Evolutionary conservation across 2,329 filamentous ascomycete genomes (phyloP).

Genomic region (Penicillium decumbens): DNA sequence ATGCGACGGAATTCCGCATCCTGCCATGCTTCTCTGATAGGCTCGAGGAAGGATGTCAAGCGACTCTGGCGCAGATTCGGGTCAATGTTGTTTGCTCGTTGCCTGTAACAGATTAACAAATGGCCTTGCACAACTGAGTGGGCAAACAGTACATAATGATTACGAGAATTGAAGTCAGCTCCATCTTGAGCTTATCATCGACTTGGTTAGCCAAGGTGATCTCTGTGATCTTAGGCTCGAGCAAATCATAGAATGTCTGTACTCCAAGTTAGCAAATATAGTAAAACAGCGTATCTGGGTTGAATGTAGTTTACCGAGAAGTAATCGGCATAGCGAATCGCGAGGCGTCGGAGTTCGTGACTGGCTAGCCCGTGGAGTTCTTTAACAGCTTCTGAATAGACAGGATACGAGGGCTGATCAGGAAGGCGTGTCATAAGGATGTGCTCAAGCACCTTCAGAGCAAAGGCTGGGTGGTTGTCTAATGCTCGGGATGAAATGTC

Average conservation of each 20-base stretch:
- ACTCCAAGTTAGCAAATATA: too few species aligned
- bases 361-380: slow-evolving; percentile 81
- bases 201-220: slow-evolving; percentile 64
- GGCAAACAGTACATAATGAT: slow-evolving; percentile 62
- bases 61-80: slow-evolving; percentile 65
- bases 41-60: slow-evolving; percentile 72
- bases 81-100: slow-evolving; percentile 74
- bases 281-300: too few species aligned
- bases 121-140: too few species aligned
- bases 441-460: slow-evolving; percentile 84
- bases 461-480: slow-evolving; percentile 71
- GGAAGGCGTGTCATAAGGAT: slow-evolving; percentile 79
- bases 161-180: slow-evolving; percentile 85
- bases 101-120: slow-evolving; percentile 31
- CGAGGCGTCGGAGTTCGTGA: slow-evolving; percentile 81
- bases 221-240: slow-evolving; percentile 77
- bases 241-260: slow-evolving; percentile 71
- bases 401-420: slow-evolving; percentile 63
- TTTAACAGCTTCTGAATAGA: slow-evolving; percentile 83
- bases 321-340: slow-evolving; percentile 85
- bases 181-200: slow-evolving; percentile 79
- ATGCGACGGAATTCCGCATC: slow-evolving; percentile 63
- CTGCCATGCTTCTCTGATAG: slow-evolving; percentile 76
- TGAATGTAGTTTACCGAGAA: slow-evolving; percentile 49
- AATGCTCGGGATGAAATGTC: slow-evolving; percentile 78